Evolutionary conservation across 192 early-diverging fungal genomes (phyloP).

Genomic region (Gonapodya sp.): DNA sequence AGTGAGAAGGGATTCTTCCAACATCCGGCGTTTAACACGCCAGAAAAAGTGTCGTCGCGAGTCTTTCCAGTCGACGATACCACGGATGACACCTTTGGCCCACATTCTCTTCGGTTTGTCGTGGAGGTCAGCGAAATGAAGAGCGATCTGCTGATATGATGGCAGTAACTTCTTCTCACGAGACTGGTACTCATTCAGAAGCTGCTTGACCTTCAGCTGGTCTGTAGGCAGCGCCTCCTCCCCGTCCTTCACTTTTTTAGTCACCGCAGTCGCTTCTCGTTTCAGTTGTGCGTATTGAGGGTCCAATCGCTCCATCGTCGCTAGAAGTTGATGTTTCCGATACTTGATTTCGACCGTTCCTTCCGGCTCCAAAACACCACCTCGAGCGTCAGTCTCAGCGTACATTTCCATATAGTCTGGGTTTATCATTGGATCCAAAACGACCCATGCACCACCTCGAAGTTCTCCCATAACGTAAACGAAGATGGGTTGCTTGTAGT

Average conservation of each 20-base stretch:
- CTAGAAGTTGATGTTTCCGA: slow-evolving; percentile 81
- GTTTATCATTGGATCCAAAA: slow-evolving; percentile 94
- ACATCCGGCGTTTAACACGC: slow-evolving; percentile 72
- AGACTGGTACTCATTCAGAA: slow-evolving; percentile 42
- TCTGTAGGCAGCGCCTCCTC: background rate
- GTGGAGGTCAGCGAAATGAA: slow-evolving; percentile 97
- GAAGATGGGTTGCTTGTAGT: slow-evolving; percentile 95
- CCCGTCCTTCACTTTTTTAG: background rate
- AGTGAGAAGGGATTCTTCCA: slow-evolving; percentile 66
- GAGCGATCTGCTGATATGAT: slow-evolving; percentile 82
- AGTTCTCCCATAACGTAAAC: slow-evolving; percentile 96
- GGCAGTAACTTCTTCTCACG: slow-evolving; percentile 82
- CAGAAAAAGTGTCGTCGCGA: slow-evolving; percentile 87
- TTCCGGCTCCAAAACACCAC: slow-evolving; percentile 92
- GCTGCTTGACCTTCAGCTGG: slow-evolving; percentile 54
- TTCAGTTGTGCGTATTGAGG: slow-evolving; percentile 65
- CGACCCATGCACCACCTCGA: slow-evolving; percentile 97
- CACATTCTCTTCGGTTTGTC: slow-evolving; percentile 92
- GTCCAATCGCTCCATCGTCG: slow-evolving; percentile 90
- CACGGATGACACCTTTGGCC: slow-evolving; percentile 81
- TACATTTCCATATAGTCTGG: slow-evolving; percentile 99
- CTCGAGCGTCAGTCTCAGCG: slow-evolving; percentile 79
- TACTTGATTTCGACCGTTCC: slow-evolving; percentile 99
- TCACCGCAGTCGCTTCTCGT: slow-evolving; percentile 20
- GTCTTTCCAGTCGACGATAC: slow-evolving; percentile 67